Evolutionary conservation across 2,329 filamentous ascomycete species (phyloP).

Genomic region (Endothia cerciana): DNA sequence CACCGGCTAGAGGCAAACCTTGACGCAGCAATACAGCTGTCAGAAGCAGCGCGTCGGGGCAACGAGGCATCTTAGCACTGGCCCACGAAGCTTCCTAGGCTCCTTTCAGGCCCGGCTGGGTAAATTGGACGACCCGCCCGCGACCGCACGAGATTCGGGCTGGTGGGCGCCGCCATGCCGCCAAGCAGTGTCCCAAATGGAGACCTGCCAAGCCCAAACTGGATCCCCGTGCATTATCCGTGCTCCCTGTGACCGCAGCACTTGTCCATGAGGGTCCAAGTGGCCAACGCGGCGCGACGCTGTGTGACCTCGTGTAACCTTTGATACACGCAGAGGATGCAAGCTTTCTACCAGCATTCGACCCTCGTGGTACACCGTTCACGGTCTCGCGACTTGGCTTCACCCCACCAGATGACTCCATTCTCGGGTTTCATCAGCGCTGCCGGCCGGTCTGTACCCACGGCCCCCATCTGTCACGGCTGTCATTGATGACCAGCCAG

Average conservation of each 20-base stretch:
- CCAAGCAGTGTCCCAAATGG: neutral
- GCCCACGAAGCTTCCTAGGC: neutral
- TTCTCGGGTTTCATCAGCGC: neutral
- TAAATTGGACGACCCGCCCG: neutral
- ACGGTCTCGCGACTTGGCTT: neutral
- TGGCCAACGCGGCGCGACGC: neutral
- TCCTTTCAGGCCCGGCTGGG: neutral
- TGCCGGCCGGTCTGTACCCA: neutral
- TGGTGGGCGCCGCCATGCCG: neutral
- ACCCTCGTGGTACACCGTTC: neutral
- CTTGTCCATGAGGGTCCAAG: neutral
- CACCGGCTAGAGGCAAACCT: neutral
- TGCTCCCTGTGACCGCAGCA: neutral
- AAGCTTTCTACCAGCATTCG: neutral
- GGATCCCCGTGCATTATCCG: neutral
- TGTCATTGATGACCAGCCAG: neutral
- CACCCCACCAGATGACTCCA: neutral
- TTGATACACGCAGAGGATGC: neutral
- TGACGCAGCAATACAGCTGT: neutral
- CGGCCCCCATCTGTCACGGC: neutral
- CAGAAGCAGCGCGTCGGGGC: neutral
- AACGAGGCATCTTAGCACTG: neutral
- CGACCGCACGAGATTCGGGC: neutral
- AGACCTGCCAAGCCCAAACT: neutral
- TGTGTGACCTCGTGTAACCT: neutral